A percentile compares a stretch with the other conserved stretches of the same genome.
These are phyloP conservation scores for Flaveria ramosissima DNA, from an alignment of 129 eudicot genomes.

Conservation along the genomic window DNA sequence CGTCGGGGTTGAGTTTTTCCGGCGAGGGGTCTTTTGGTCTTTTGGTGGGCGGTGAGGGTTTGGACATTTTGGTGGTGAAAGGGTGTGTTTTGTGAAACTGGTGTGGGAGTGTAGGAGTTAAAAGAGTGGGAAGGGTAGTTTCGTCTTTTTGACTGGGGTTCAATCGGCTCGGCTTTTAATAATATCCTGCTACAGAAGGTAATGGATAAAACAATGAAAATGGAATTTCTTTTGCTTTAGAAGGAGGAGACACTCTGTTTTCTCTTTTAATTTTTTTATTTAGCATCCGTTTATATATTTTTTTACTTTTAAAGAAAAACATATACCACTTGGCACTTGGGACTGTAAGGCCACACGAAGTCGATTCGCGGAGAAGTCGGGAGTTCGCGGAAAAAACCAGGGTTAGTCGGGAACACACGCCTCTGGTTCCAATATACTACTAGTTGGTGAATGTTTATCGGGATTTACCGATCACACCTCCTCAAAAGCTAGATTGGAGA, in stretches of 20 bases:
- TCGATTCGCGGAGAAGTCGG: too few species aligned
- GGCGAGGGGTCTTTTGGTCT: slow-evolving; percentile 23
- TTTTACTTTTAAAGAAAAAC: too few species aligned
- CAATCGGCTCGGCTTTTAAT: slow-evolving; percentile 34
- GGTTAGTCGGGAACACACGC: too few species aligned
- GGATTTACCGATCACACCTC: too few species aligned
- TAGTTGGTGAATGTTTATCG: too few species aligned
- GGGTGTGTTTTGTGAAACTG: neutral
- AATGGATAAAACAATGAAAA: neutral
- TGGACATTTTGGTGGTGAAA: slow-evolving; percentile 42
- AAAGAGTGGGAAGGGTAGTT: slow-evolving; percentile 25
- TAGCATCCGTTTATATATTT: too few species aligned
- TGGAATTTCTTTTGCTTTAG: slow-evolving; percentile 4
- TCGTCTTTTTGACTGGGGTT: slow-evolving; percentile 24
- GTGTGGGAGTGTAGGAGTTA: slow-evolving; percentile 12
- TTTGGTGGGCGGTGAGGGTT: slow-evolving; percentile 38
- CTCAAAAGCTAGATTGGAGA: too few species aligned
- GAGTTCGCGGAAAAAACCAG: too few species aligned
- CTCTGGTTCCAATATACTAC: too few species aligned
- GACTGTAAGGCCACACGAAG: too few species aligned
- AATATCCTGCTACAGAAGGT: neutral
- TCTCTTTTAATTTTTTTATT: neutral
- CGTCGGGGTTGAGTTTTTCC: slow-evolving; percentile 55
- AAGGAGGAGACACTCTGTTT: neutral
- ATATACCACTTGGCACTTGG: too few species aligned